Conservation (phyloP, 1,284 basidiomycete genomes). For the Ceratorhiza oryzae-sativae region DNA sequence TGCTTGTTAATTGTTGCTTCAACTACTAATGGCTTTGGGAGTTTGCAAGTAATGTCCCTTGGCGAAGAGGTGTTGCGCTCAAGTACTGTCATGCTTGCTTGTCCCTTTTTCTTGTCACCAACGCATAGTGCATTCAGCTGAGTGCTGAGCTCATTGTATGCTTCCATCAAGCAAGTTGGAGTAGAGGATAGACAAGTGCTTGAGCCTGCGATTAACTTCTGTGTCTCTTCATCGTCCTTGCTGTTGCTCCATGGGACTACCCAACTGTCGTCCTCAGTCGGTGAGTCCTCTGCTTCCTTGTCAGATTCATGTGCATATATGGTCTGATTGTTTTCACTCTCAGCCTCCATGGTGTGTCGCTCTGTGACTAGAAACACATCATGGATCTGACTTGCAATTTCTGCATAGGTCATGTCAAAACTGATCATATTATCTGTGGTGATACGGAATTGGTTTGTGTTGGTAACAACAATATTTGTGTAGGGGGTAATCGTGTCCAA, state of each 20-base stretch:
- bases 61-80: background rate
- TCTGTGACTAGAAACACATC: background rate
- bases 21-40: constrained; percentile 37
- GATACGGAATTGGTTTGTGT: background rate
- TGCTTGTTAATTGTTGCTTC: constrained; percentile 50
- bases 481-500: background rate
- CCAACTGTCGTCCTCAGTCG: constrained; percentile 35
- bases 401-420: background rate
- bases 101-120: background rate
- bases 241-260: too few relatives aligned
- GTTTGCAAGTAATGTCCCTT: background rate
- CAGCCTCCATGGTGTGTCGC: background rate
- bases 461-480: background rate
- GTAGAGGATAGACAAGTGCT: background rate
- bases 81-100: background rate
- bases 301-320: constrained; percentile 18
- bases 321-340: constrained; percentile 30
- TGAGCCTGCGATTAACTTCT: background rate
- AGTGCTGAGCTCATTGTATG: constrained; percentile 42
- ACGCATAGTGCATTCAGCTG: background rate
- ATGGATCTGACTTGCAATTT: background rate
- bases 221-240: background rate
- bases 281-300: background rate
- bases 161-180: too few relatives aligned
- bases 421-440: background rate